Percentiles rank a stretch among this genome's conserved stretches.
Evolutionary conservation across 1,284 basidiomycete species (phyloP).

Genomic region (Rhodotorula glutinis): DNA sequence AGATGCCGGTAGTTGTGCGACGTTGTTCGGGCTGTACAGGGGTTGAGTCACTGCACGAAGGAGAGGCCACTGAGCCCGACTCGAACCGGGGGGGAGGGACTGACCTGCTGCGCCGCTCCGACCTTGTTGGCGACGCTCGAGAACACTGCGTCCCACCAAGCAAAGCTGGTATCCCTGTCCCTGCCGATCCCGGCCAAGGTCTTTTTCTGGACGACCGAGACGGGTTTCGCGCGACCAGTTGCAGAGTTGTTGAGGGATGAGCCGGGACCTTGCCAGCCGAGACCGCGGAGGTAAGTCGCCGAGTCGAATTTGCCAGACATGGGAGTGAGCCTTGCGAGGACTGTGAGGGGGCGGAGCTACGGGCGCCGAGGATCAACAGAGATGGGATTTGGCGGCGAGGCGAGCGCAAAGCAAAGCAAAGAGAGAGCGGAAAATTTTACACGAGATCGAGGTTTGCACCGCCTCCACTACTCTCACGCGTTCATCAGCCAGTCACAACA

Average conservation of each 20-base stretch:
- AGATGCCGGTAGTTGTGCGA: slow-evolving; percentile 69
- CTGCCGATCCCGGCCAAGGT: slow-evolving; percentile 78
- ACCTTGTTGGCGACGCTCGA: slow-evolving; percentile 32
- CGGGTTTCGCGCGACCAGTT: slow-evolving; percentile 56
- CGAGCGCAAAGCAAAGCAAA: too few relatives aligned
- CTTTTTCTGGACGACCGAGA: slow-evolving; percentile 78
- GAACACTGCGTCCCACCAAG: slow-evolving; percentile 83
- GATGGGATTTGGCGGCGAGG: neutral
- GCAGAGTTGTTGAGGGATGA: slow-evolving; percentile 52
- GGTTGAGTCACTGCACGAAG: too few relatives aligned
- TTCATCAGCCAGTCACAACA: neutral
- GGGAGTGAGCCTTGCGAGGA: too few relatives aligned
- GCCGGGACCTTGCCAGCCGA: slow-evolving; percentile 84
- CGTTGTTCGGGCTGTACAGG: slow-evolving; percentile 65
- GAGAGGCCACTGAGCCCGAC: too few relatives aligned
- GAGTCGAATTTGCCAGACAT: slow-evolving; percentile 58
- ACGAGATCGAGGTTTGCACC: neutral
- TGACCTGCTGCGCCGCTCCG: slow-evolving; percentile 51
- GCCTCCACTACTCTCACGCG: neutral
- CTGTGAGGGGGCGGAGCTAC: neutral
- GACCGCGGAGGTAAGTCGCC: slow-evolving; percentile 69
- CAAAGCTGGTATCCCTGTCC: slow-evolving; percentile 86
- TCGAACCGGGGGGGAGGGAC: too few relatives aligned
- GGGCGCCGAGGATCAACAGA: neutral
- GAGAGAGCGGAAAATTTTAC: too few relatives aligned